Base-by-base conservation (phyloP, 345 rosid genomes). In the Bruguiera parviflora region DNA sequence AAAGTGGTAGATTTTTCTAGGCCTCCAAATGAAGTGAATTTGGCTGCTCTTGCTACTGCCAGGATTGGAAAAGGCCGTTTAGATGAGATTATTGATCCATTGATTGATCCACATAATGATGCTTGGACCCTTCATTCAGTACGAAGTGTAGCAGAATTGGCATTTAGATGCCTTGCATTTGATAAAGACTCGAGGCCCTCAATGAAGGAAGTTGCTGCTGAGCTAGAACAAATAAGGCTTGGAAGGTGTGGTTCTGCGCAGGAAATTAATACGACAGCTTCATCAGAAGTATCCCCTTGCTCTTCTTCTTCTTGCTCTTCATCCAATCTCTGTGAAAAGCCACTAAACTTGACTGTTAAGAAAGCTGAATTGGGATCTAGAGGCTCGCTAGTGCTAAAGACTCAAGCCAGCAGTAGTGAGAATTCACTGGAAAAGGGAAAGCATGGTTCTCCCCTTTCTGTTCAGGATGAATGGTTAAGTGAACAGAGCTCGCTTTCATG, bases 81-180 rank as follows among this genome's bases (percentile, higher is more conserved):
- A 59, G 79, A 70, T 15, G 92, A 89, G 76, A 83, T 89, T 31
- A 65, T 89, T 21, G 96, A 89, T 64, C 89, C 89, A 3, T 71
- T 62, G 24, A 73, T 89, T 20, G 73, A 70, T 52, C 56, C 66
- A n/a, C 67, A 82, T 0, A 57, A 65, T 7, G 85, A 86, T 75
- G 79, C 77, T 8, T 78, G 86, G 82, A 78, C 80, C 9, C 57
- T 83, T 55, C 73, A 74, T 37, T 84, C 90, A 1, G 67, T 87
- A 5, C 80, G 73, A 25, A 79, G 69, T 64, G 82, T 86, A 29
- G 85, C 90, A 2, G 97, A 93, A 68, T 33, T 93, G 68, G 94
- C 97, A 16, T 93, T 93, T 61, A 78, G 90, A 32, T 89, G 96
- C 72, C 83, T 89, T 2, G 85, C 96, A 5, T 89, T 84, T 65